Conservation (phyloP, 148 eudicot genomes). For the Oxyria digyna region DNA sequence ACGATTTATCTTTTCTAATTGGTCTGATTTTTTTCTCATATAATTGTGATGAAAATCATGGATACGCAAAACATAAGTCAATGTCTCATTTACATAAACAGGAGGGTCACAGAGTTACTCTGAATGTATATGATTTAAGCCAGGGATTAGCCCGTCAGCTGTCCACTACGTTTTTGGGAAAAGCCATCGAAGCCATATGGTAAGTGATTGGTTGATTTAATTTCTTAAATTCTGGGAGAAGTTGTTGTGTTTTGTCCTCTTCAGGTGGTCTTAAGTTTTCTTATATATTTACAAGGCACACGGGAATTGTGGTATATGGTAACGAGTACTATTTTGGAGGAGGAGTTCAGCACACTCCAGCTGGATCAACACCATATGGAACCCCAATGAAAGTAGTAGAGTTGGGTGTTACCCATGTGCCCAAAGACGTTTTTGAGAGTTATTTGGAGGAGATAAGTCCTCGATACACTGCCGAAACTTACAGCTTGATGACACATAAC, state of each 20-base stretch:
- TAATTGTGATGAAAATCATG: neutral
- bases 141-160: slow-evolving; percentile 94
- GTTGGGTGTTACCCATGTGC: slow-evolving; percentile 81
- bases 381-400: slow-evolving; percentile 74
- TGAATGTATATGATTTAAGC: slow-evolving; percentile 85
- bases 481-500: slow-evolving; percentile 78
- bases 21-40: neutral
- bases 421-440: slow-evolving; percentile 76
- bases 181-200: slow-evolving; percentile 88
- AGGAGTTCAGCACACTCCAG: slow-evolving; percentile 69
- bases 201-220: slow-evolving; percentile 17
- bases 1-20: neutral
- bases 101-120: slow-evolving; percentile 77
- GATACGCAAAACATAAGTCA: neutral
- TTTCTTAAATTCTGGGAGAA: neutral
- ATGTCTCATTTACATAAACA: slow-evolving; percentile 12
- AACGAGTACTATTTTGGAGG: slow-evolving; percentile 89
- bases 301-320: slow-evolving; percentile 89
- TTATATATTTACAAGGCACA: slow-evolving; percentile 44
- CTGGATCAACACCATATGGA: slow-evolving; percentile 74
- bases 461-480: slow-evolving; percentile 84
- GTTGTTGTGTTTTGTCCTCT: neutral
- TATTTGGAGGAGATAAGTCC: slow-evolving; percentile 86
- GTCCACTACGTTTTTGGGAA: slow-evolving; percentile 77
- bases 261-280: neutral